These are phyloP conservation scores for Vitis amurensis DNA, from an alignment of 164 flowering plant genomes.

Conservation along the genomic window DNA sequence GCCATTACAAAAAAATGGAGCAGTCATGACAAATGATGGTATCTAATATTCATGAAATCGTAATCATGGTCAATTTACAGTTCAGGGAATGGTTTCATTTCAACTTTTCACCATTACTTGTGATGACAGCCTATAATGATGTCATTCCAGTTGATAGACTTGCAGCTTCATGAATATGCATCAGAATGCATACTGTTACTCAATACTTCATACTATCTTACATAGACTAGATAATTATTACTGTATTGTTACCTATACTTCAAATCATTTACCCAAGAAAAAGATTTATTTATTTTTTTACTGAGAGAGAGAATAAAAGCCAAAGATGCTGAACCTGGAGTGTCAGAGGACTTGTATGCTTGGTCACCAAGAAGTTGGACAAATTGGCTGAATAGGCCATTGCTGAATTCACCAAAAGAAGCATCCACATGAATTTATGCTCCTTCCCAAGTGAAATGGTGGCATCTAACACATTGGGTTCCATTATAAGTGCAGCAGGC, in stretches of 20 bases:
- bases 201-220: too few relatives aligned
- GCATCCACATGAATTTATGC: slow-evolving; percentile 68
- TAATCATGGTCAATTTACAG: too few relatives aligned
- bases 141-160: not conserved
- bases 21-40: too few relatives aligned
- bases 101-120: too few relatives aligned
- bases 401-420: slow-evolving; percentile 73
- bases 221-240: too few relatives aligned
- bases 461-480: slow-evolving; percentile 58
- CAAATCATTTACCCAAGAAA: not conserved
- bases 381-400: slow-evolving; percentile 88
- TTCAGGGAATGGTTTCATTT: too few relatives aligned
- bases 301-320: not conserved
- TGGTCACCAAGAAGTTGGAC: slow-evolving; percentile 91
- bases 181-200: too few relatives aligned
- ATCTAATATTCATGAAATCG: too few relatives aligned
- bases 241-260: not conserved
- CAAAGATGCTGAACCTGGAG: slow-evolving; percentile 67
- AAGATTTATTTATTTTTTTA: not conserved
- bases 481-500: slow-evolving; percentile 77
- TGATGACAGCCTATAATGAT: not conserved
- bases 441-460: slow-evolving; percentile 45
- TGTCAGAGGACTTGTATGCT: slow-evolving; percentile 95
- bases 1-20: not conserved
- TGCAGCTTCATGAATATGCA: not conserved